Evolutionary conservation across 75 land plant genomes (phyloP), one percentile per base, ranked within the genome.

Genomic region (Sequoia sempervirens): DNA sequence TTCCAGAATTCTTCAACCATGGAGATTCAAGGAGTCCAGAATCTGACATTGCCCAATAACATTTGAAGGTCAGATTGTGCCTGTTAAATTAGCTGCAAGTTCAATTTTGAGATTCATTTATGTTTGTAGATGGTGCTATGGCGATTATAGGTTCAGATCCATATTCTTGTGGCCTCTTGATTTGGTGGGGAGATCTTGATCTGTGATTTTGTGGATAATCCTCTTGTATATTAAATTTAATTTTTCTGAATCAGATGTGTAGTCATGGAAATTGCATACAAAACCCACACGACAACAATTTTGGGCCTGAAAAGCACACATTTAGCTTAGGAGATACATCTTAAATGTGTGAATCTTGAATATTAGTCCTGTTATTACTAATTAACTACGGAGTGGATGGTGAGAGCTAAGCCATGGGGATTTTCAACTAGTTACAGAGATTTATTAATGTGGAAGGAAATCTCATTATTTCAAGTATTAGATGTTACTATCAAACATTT

Each of bases 1-100:
- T 86, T 93, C n/a, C 94, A 96, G 85, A 92, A 86, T 53, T 61
- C 82, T 2, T 85, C 91, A 0, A 91, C 88, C 47, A 87, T 93
- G 76, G 96, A 96, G 68, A 87, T 88, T 13, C 92, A 92, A 79
- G 93, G 90, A 32, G 88, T 91, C 34, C 82, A 88, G 58, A 52
- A 7, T 40, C 68, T 89, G 54, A 73, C 80, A 28, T 83, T 96
- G 80, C 95, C 96, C 14, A 90, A 87, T 32, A 64, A 80, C 50
- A 38, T 87, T 17, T 87, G 82, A 83, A 40, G 32, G 14, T 61
- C 13, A 2, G 36, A 50, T 81, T 37, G 53, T 81, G 1, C 46
- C 36, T 32, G 15, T 70, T 70, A 70, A 11, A 61, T 70, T 70
- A 70, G 36, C 36, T 70, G 73, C 12, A 70, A 70, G 36, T 12